These are phyloP conservation scores for Porogramme epimiltina DNA, from an alignment of 1,284 basidiomycete genomes.

Conservation along the genomic window DNA sequence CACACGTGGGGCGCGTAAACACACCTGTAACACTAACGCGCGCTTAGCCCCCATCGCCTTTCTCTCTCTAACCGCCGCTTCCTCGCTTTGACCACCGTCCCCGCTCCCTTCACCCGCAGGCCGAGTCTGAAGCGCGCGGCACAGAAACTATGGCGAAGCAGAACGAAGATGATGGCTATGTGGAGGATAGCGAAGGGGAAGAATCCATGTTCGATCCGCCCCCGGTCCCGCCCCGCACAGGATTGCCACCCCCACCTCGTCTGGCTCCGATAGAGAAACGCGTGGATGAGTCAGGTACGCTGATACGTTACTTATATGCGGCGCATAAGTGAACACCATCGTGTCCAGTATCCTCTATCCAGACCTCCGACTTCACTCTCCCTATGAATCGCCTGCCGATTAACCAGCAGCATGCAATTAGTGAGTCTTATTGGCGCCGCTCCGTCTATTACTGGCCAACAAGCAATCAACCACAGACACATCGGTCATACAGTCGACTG, in stretches of 20 bases:
- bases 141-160: constrained; percentile 1
- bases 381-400: background rate
- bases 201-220: constrained; percentile 14
- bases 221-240: background rate
- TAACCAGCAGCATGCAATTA: no score
- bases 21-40: constrained; percentile 3
- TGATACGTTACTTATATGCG: background rate
- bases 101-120: background rate
- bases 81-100: background rate
- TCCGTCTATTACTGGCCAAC: no score
- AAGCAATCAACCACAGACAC: no score
- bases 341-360: constrained; percentile 14
- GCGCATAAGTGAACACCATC: background rate
- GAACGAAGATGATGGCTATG: constrained; percentile 17
- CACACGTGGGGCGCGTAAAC: constrained; percentile 19
- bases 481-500: no score
- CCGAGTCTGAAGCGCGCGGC: no score
- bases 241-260: constrained; percentile 5
- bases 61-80: constrained; percentile 13
- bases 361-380: constrained; percentile 15
- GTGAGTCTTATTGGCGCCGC: no score
- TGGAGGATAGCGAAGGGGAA: constrained; percentile 31
- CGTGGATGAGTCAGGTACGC: constrained; percentile 9
- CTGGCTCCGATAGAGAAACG: background rate
- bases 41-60: constrained; percentile 7